Evolutionary conservation across 352 stramenopile species (phyloP), one percentile per base, ranked within the genome.

Genomic region (Globisporangium acanthophoron): DNA sequence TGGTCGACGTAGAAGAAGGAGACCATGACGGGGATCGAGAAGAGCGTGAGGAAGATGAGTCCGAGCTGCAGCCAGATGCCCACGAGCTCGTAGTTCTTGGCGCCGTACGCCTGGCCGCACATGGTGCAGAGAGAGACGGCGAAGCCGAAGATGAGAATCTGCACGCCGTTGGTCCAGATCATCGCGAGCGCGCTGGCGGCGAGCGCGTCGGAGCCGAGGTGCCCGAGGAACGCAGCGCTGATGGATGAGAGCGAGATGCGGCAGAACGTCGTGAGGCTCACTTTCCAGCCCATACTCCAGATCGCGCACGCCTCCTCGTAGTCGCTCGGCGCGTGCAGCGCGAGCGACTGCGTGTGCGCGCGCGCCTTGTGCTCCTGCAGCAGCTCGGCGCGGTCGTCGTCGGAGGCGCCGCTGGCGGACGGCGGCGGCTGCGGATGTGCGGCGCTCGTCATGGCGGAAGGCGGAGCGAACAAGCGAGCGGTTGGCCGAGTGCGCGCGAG

Each of bases 211-310:
- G 76, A 87, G 57, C 81, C 85, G 51, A 94, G 61, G 60, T 88
- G 76, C 9, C 85, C 85, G 6, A 94, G 70, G 46, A 94, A 94
- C 21, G 79, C 80, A 16, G 80, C 86, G 58, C 72, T 85, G 67
- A 93, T 93, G 39, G 84, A 88, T 29, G 79, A 80, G 20, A 92
- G 69, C 51, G 79, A 85, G 63, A 90, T 88, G 44, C 81, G 81
- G 62, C 79, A 90, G 58, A 93, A 87, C 9, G 80, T 93, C n/a
- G 83, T 71, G 47, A 93, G 67, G 53, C 76, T 89, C 48, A 93
- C 84, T 58, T 90, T 85, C 81, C 79, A 93, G 52, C 78, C 84
- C 84, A 93, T 91, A 59, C 64, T 78, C 80, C 80, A 92, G 62
- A 92, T 87, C 58, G 78, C 71, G 43, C 66, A 70, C 37, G 78